Conservation (phyloP, 345 rosid genomes). For the Hirschfeldia incana region DNA sequence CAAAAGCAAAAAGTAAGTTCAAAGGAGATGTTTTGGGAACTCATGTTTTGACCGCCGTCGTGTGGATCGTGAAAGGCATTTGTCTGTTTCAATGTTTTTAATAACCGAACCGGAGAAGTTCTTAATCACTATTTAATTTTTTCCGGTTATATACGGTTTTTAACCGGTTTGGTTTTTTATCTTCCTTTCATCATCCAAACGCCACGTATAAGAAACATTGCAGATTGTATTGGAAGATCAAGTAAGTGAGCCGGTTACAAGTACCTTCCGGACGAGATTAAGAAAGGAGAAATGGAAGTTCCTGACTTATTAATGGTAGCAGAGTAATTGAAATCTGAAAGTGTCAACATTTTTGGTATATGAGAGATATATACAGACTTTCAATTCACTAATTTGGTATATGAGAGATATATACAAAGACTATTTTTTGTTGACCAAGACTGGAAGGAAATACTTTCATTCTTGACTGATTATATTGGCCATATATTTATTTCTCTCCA, state of each 20-base stretch:
- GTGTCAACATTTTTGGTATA: neutral
- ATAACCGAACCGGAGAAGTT: too few relatives aligned
- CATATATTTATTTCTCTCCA: neutral
- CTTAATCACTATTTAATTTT: too few relatives aligned
- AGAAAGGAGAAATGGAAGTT: slow-evolving; percentile 76
- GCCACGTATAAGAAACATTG: neutral
- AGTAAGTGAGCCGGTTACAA: slow-evolving; percentile 85
- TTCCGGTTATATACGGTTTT: too few relatives aligned
- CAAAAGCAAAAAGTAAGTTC: neutral
- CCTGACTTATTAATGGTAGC: neutral
- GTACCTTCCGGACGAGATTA: slow-evolving; percentile 77
- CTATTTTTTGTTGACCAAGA: too few relatives aligned
- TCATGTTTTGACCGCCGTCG: too few relatives aligned
- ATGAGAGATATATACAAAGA: neutral
- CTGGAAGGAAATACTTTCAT: neutral
- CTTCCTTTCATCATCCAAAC: slow-evolving; percentile 2
- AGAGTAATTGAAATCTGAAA: neutral
- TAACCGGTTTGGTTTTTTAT: neutral
- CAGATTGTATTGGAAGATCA: slow-evolving; percentile 88
- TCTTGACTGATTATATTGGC: neutral
- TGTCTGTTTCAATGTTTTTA: too few relatives aligned
- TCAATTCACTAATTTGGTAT: neutral
- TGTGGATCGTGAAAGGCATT: too few relatives aligned
- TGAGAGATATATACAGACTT: neutral
- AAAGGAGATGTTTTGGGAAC: neutral